A percentile compares a stretch with the other conserved stretches of the same genome.
phyloP scores from a whole-genome alignment of 2,329 filamentous ascomycete species.

The Monosporascus ibericus region DNA sequence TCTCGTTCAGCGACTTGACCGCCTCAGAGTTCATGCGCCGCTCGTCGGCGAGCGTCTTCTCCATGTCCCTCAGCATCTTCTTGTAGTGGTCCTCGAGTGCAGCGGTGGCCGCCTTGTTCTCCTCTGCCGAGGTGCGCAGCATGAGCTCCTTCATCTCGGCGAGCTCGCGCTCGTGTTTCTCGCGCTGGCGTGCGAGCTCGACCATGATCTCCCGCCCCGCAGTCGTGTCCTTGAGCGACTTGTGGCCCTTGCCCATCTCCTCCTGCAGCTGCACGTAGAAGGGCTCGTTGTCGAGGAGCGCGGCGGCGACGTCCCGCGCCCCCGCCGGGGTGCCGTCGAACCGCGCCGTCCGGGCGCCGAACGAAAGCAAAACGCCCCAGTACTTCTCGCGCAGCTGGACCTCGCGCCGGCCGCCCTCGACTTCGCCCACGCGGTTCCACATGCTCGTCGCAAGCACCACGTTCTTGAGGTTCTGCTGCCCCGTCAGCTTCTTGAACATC shows the following conservation, averaged over 20 bases:
- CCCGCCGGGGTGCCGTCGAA: conserved; percentile 18
- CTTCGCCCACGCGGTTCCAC: conserved; percentile 31
- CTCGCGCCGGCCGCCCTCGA: conserved; percentile 20
- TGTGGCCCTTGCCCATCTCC: conserved; percentile 54
- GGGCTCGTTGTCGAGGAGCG: conserved; percentile 51
- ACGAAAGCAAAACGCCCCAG: conserved; percentile 28
- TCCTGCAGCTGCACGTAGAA: conserved; percentile 63
- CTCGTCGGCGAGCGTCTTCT: conserved; percentile 21
- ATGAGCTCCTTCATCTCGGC: conserved; percentile 46
- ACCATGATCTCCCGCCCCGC: conserved; percentile 49
- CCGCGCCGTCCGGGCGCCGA: conserved; percentile 21
- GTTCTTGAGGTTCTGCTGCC: conserved; percentile 31
- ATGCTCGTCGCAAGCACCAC: conserved; percentile 37
- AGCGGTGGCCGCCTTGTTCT: conserved; percentile 17
- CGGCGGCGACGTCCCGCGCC: conserved; percentile 13
- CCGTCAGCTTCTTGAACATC: conserved; percentile 39
- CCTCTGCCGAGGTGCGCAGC: conserved; percentile 16
- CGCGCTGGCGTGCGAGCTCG: conserved; percentile 49
- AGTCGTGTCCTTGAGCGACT: conserved; percentile 38
- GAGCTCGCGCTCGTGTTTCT: conserved; percentile 53
- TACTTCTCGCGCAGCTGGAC: conserved; percentile 30
- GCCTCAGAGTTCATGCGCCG: conserved; percentile 20
- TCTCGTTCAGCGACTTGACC: conserved; percentile 15
- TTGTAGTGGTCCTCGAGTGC: conserved; percentile 23
- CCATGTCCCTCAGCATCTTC: conserved; percentile 14